Base-by-base conservation (phyloP, 1,284 basidiomycete genomes). In the Microbotryum lychnidis-dioicae region DNA sequence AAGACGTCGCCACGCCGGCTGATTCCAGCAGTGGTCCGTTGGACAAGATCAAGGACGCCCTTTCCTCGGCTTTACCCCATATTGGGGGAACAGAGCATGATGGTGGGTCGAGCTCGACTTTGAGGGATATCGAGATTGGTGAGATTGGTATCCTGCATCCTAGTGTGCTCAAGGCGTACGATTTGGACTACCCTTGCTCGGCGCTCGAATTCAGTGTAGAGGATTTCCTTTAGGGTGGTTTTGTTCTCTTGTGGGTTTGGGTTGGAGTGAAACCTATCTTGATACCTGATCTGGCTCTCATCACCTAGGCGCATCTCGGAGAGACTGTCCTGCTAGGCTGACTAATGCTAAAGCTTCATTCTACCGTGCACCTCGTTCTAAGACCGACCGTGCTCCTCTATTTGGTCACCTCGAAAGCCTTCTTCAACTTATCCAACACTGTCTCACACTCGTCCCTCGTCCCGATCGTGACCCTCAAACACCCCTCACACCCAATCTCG, bases 121-220 rank as follows among this genome's bases (percentile, higher is more conserved):
- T 70, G 10, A 68, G 74, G 51, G 91, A 94, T 75, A 75, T 84
- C 57, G 80, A 82, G 64, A 87, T 97, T 70, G 92, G 92, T 48
- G 82, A 81, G 44, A 78, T 97, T 60, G 92, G 92, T 31, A 88
- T 96, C 69, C 78, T 97, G 63, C 92, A 97, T 75, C 92, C 93
- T 4, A 82, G 79, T 16, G 93, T 96, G n/a, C 79, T 97, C 61
- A 83, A 85, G 71, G 90, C 89, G 71, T 97, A 93, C 76, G 91
- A 96, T 75, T 87, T 98, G 68, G 83, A 83, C 52, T 93, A 89
- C 77, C 96, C 94, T n/a, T 97, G 92, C 76, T 96, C 92, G 20
- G 86, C 86, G 12, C 79, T 99, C 63, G 96, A 99, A 80, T 91
- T 98, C 75, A 87, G 87, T 54, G 80, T 98, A 54, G 91, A 96